These are phyloP conservation scores for Boletus rubropictus DNA, from an alignment of 768 basidiomycete species.

Conservation along the genomic window DNA sequence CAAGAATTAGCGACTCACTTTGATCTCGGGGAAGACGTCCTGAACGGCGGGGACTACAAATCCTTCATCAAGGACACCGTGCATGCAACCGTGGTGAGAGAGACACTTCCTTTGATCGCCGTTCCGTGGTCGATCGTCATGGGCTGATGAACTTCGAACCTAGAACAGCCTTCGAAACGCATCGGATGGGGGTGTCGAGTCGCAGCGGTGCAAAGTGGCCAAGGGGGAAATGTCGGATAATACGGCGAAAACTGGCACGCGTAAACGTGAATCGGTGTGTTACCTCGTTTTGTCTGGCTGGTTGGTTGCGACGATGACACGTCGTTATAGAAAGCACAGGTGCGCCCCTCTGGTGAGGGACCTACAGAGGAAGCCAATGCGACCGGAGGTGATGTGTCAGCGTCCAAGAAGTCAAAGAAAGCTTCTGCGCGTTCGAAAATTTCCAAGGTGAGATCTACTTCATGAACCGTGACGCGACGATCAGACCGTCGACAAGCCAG, in stretches of 20 bases:
- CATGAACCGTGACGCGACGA: neutral
- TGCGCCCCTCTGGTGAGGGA: neutral
- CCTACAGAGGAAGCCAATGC: neutral
- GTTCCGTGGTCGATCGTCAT: no score
- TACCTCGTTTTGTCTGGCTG: neutral
- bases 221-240: constrained; percentile 11
- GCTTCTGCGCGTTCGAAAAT: constrained; percentile 5
- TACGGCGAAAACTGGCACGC: neutral
- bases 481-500: constrained; percentile 4
- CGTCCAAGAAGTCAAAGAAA: constrained; percentile 14
- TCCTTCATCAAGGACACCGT: constrained; percentile 36
- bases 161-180: constrained; percentile 10
- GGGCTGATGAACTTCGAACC: neutral
- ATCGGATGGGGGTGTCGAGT: neutral
- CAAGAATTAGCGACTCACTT: constrained; percentile 44
- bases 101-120: neutral
- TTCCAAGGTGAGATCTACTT: constrained; percentile 9
- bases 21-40: constrained; percentile 37
- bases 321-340: neutral
- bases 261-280: constrained; percentile 15
- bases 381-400: constrained; percentile 1
- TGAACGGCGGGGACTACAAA: constrained; percentile 44
- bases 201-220: neutral
- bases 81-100: constrained; percentile 12
- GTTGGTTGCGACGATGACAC: neutral